Conservation (phyloP, 139 green algal species). For the Pedinophyceae sp. region DNA sequence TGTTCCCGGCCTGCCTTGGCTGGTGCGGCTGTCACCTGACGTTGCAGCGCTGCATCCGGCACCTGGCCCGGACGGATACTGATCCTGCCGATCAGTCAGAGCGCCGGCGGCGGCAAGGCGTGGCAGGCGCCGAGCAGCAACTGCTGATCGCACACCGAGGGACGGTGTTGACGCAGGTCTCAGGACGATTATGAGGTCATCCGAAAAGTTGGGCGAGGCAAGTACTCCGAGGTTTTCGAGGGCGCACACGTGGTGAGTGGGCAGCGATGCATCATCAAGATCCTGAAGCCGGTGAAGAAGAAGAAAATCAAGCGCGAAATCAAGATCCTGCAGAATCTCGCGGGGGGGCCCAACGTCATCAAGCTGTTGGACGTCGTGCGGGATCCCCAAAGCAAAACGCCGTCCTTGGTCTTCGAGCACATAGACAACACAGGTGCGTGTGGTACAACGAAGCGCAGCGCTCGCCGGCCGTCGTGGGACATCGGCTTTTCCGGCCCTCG, state of each 20-base stretch:
- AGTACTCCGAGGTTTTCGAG: slow-evolving; percentile 99
- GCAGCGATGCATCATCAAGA: slow-evolving; percentile 88
- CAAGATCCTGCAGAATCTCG: slow-evolving; percentile 93
- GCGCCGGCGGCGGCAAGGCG: background rate
- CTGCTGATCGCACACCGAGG: background rate
- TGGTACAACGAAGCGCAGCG: no score
- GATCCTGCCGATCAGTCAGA: background rate
- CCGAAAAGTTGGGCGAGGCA: slow-evolving; percentile 86
- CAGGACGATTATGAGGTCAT: slow-evolving; percentile 96
- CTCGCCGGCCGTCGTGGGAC: no score
- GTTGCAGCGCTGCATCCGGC: background rate
- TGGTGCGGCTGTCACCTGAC: background rate
- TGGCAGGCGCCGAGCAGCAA: no score
- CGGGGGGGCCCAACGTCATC: slow-evolving; percentile 94
- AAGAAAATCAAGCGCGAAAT: slow-evolving; percentile 98
- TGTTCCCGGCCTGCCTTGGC: background rate
- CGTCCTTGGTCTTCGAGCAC: slow-evolving; percentile 91
- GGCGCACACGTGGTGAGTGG: slow-evolving; percentile 56
- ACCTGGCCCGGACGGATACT: background rate
- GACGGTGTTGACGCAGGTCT: slow-evolving; percentile 16
- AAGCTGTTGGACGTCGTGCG: slow-evolving; percentile 88
- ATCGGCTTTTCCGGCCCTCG: no score
- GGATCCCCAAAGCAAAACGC: slow-evolving; percentile 82
- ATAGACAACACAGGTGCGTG: slow-evolving; percentile 74
- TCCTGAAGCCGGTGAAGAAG: slow-evolving; percentile 98